Conservation (phyloP, 2,329 filamentous ascomycete species). For the Tympanopsis confertula region DNA sequence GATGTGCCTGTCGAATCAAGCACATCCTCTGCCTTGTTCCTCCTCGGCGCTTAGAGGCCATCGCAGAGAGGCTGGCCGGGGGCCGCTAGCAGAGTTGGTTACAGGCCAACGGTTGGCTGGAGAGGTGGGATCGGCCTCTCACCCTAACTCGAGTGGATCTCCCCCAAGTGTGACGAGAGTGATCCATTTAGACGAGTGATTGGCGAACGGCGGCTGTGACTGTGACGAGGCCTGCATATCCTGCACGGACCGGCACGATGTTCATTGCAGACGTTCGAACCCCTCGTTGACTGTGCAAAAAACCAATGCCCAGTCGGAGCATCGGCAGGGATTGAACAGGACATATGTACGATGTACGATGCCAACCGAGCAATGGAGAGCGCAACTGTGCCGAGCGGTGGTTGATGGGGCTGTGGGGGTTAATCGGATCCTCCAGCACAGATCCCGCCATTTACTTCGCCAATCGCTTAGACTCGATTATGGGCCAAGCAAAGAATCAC, state of each 20-base stretch:
- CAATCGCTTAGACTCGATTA: too few relatives aligned
- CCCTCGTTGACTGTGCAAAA: not conserved
- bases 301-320: too few relatives aligned
- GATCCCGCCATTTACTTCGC: too few relatives aligned
- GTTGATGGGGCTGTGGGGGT: too few relatives aligned
- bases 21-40: not conserved
- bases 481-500: too few relatives aligned
- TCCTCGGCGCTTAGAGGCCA: not conserved
- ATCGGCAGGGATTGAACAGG: too few relatives aligned
- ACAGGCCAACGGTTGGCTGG: not conserved
- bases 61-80: not conserved
- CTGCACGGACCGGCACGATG: constrained; percentile 7
- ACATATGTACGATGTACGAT: too few relatives aligned
- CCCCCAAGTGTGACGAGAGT: not conserved
- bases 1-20: not conserved
- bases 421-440: too few relatives aligned
- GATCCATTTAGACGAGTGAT: not conserved
- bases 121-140: not conserved
- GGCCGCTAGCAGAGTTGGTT: not conserved
- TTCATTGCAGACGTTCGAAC: not conserved
- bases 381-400: too few relatives aligned
- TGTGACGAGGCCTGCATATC: constrained; percentile 16
- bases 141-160: too few relatives aligned
- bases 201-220: constrained; percentile 14
- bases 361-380: too few relatives aligned